These are phyloP conservation scores for Acrocalymma vagum DNA, from an alignment of 2,329 filamentous ascomycete species.

Conservation along the genomic window DNA sequence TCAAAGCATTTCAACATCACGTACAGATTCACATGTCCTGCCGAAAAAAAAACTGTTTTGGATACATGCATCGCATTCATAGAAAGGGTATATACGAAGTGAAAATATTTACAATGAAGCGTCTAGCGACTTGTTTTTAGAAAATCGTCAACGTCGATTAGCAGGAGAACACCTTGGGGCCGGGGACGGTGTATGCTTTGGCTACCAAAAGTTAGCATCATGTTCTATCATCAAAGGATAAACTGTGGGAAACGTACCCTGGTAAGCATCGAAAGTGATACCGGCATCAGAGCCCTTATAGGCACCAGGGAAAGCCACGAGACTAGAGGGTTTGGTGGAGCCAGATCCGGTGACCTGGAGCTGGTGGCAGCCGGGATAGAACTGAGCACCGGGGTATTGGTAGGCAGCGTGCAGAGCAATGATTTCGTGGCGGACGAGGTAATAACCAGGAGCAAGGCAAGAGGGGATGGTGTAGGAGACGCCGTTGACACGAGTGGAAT, in stretches of 20 bases:
- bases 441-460: conserved; percentile 63
- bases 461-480: conserved; percentile 64
- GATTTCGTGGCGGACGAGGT: conserved; percentile 67
- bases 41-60: too few species aligned
- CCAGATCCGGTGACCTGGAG: conserved; percentile 62
- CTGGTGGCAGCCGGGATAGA: conserved; percentile 68
- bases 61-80: conserved; percentile 2
- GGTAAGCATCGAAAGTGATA: conserved; percentile 62
- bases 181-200: conserved; percentile 35
- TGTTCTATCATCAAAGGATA: not conserved
- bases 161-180: conserved; percentile 39
- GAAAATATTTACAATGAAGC: conserved; percentile 21
- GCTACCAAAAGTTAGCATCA: conserved; percentile 18
- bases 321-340: conserved; percentile 48
- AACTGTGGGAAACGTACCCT: conserved; percentile 36
- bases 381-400: conserved; percentile 63
- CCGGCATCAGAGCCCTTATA: conserved; percentile 61
- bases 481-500: conserved; percentile 52
- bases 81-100: conserved; percentile 4
- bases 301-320: conserved; percentile 63
- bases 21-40: too few species aligned
- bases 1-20: too few species aligned
- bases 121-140: not conserved
- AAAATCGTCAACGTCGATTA: conserved; percentile 14
- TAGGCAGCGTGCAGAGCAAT: conserved; percentile 62